Evolutionary conservation across 768 basidiomycete genomes (phyloP), one percentile per base, ranked within the genome.

Genomic region (Lactifluus hygrophoroides): DNA sequence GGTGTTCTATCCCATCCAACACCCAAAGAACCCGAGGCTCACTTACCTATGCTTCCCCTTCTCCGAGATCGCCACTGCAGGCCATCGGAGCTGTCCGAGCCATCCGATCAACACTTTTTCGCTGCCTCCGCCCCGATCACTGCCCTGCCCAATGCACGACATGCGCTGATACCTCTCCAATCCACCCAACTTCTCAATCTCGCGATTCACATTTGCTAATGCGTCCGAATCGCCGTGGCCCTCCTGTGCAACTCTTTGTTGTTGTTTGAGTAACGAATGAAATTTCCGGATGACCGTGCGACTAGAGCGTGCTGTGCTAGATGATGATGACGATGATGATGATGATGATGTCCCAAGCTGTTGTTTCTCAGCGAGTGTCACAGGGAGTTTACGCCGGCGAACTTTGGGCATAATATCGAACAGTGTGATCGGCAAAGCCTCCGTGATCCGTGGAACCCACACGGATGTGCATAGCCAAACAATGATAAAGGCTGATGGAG

Each of bases 61-160:
- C 51, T 56, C 72, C 56, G 59, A 53, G 38, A 16, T 4, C n/a
- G 56, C 58, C 0, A 53, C 19, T 8, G 19, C 42, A 4, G 9
- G 61, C 38, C 64, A 54, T 1, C 73, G 71, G 58, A 82, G 66
- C 32, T 82, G 82, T 60, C 80, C 79, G 61, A 96, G 70, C 90
- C 91, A 96, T 38, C 65, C 66, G 43, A 95, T 78, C 23, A 94
- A 71, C 3, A 93, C 74, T 66, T 82, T 88, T 66, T 94, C 88
- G 66, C 87, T 91, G 6, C 93, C 94, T 3, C 94, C 94, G 9
- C 94, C 94, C 52, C 94, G 75, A 58, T 92, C 88, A 8, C 72
- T 76, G 3, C 82, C 80, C 67, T 96, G 94, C 1, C 94, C 94
- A 16, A 88, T 75, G 54, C 73, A 79, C 32, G 91, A 94, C 79